phyloP scores from a whole-genome alignment of 768 basidiomycete genomes.

The Mycena galericulata region DNA sequence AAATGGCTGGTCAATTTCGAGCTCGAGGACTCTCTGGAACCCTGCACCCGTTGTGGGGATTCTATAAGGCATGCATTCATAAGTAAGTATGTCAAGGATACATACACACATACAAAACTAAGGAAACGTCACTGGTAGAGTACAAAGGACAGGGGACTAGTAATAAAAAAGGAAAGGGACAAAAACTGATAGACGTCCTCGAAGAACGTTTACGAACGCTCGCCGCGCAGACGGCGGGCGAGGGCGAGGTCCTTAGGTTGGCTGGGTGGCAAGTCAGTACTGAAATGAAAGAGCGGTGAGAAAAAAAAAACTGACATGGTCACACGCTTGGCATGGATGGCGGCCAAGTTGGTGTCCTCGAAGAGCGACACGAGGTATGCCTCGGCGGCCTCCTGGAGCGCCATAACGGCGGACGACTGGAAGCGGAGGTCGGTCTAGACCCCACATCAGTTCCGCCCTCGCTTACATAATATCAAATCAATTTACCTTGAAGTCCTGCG shows the following conservation, averaged over 20 bases:
- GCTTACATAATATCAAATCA: neutral
- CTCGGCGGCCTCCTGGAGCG: constrained; percentile 93
- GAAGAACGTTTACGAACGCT: constrained; percentile 70
- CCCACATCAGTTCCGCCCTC: neutral
- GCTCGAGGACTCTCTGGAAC: too few relatives aligned
- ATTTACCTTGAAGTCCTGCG: constrained; percentile 93
- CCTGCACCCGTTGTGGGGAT: too few relatives aligned
- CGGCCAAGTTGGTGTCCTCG: constrained; percentile 92
- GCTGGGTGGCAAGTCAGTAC: constrained; percentile 50
- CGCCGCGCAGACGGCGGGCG: constrained; percentile 88
- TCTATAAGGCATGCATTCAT: too few relatives aligned
- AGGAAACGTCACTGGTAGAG: too few relatives aligned
- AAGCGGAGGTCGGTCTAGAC: constrained; percentile 88
- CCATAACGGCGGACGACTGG: constrained; percentile 96
- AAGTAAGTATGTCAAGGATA: too few relatives aligned
- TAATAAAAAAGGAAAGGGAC: neutral
- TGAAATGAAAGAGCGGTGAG: constrained; percentile 5
- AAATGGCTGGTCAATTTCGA: too few relatives aligned
- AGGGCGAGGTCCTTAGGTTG: constrained; percentile 93
- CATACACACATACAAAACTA: too few relatives aligned
- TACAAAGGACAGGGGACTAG: neutral
- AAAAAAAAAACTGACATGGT: constrained; percentile 30
- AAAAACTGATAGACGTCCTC: neutral
- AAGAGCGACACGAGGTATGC: constrained; percentile 89
- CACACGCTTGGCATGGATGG: constrained; percentile 87